Base-by-base conservation (phyloP, 495 filamentous ascomycete species). In the Tuber microsphaerosporum region DNA sequence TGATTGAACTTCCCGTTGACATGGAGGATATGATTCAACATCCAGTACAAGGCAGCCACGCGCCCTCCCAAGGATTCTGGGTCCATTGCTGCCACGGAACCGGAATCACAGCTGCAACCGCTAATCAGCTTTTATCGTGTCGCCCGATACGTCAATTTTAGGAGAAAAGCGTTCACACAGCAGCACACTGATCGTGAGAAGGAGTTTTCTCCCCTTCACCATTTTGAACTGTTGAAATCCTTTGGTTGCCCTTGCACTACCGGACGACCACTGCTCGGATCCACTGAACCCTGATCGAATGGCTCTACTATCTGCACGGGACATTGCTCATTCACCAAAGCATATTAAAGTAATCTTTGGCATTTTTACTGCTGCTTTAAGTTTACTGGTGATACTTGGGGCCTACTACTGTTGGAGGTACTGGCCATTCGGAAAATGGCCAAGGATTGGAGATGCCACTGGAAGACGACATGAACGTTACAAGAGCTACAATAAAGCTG, bases 301-400 rank as follows among this genome's bases (percentile, higher is more conserved):
- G 56, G 56, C 56, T 65, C 26, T 34, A 61, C 51, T 61, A 65
- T 65, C 56, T 65, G 56, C 56, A 65, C 56, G 56, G 56, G 26
- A 16, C 56, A 17, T 65, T 65, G 56, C 26, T 65, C 56, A 65
- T 65, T 65, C 56, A 65, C 26, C 56, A 34, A 65, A 65, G 56
- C 56, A 65, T 65, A 34, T 65, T 34, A 31, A 65, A 31, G 7
- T 34, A 14, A 65, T 65, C 26, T 65, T 65, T 34, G 56, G 12
- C 26, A 65, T 65, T 65, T 65, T 65, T 65, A 65, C 56, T 19
- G 56, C 56, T 34, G 56, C 56, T 65, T 65, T 65, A 65, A 17
- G 10, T 31, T 65, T 65, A 65, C 56, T 65, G 56, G 56, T 65
- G 6, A 65, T 34, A 9, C 14, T 65, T 65, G 56, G 56, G 14